Percentiles rank a stretch among this genome's conserved stretches.
Evolutionary conservation across 2,329 filamentous ascomycete species (phyloP).

Genomic region (Xylaria sp.): DNA sequence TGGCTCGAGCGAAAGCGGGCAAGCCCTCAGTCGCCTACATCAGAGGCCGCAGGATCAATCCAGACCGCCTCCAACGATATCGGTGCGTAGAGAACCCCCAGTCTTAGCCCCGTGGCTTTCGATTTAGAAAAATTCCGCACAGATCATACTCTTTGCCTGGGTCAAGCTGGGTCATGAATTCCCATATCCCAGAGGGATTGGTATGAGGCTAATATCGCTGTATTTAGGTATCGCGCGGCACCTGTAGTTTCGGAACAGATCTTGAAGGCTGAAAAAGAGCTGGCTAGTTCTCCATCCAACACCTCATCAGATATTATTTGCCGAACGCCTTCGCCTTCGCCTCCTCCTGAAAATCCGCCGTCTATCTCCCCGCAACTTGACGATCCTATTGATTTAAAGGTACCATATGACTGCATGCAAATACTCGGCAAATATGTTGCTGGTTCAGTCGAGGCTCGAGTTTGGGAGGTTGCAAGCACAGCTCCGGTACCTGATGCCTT

Average conservation of each 20-base stretch:
- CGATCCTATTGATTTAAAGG: slow-evolving; percentile 43
- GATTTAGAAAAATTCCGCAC: slow-evolving; percentile 19
- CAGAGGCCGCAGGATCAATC: slow-evolving; percentile 45
- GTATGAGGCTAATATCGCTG: slow-evolving; percentile 11
- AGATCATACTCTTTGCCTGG: neutral
- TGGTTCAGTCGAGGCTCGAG: slow-evolving; percentile 41
- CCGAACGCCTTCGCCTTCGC: slow-evolving; percentile 47
- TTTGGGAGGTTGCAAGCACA: slow-evolving; percentile 41
- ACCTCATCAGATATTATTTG: slow-evolving; percentile 38
- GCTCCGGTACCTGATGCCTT: slow-evolving; percentile 45
- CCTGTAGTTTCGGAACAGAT: slow-evolving; percentile 46
- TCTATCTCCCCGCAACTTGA: slow-evolving; percentile 42
- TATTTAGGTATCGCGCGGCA: slow-evolving; percentile 39
- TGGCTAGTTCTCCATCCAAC: slow-evolving; percentile 21
- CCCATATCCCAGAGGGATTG: neutral
- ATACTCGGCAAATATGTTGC: slow-evolving; percentile 45
- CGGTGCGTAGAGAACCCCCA: slow-evolving; percentile 32
- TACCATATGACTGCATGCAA: slow-evolving; percentile 46
- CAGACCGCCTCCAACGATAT: slow-evolving; percentile 48
- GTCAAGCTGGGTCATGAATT: neutral
- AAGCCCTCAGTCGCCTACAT: slow-evolving; percentile 47
- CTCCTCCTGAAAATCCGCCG: slow-evolving; percentile 34
- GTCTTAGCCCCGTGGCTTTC: slow-evolving; percentile 30
- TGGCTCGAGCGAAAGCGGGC: slow-evolving; percentile 45
- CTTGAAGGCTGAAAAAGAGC: slow-evolving; percentile 41